Base-by-base conservation (phyloP, 176 grass and related monocot genomes). In the Zoysia pacifica region DNA sequence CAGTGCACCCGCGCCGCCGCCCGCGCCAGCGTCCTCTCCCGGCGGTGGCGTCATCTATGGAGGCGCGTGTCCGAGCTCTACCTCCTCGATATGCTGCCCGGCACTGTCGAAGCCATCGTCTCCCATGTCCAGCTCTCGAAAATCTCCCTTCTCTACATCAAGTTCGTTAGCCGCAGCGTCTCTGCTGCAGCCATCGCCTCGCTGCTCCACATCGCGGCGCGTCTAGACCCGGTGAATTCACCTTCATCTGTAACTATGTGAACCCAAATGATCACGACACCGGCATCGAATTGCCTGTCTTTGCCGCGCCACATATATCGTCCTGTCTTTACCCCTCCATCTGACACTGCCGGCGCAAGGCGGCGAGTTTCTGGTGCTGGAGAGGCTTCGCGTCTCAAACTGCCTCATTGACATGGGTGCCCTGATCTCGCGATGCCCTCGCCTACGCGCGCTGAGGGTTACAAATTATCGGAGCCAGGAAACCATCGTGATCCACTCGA, bases 11-110 rank as follows among this genome's bases (percentile, higher is more conserved):
- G 71, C 81, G 13, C 5, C 49, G 61, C 71, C 40, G 81, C 70
- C 19, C 40, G 9, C 39, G 11, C 80, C 15, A 47, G 71, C 62
- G 13, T 6, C 11, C 19, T 75, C 40, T 65, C 61, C 71, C 48
- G 61, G 39, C 70, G 48, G 9, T 82, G 80, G 70, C 48, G 61
- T 38, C 28, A 48, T 59, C 70, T 82, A 0, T 82, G 70, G 80
- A 66, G 61, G 19, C 19, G 5, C 48, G 70, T 74, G 18, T 19
- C 48, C 8, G 70, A 74, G 48, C 42, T 77, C 74, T 35, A 15
- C 59, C 48, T 63, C 58, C 59, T 19, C 59, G 19, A 18, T 11
- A 49, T 48, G 1, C 12, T 7, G 19, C 43, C 43, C 15, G 59
- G 16, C 3, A 20, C 59, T 1, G 19, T 77, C 13, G 58, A 14